These are phyloP conservation scores for Emericellopsis atlantica DNA, from an alignment of 2,329 filamentous ascomycete species.

Conservation along the genomic window DNA sequence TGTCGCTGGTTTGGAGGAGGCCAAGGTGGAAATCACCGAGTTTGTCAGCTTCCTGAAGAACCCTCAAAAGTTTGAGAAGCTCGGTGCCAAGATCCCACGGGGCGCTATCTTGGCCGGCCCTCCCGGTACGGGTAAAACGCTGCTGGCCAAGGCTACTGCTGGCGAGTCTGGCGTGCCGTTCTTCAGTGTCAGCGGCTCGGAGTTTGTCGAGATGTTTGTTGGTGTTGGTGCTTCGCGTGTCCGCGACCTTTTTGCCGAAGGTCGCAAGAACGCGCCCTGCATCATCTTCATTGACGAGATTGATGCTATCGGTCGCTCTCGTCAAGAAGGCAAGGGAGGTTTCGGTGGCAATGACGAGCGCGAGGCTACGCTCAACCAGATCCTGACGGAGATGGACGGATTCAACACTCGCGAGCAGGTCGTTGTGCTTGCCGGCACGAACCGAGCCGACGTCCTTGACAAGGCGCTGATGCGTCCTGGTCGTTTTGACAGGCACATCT, in stretches of 20 bases:
- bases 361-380: conserved; percentile 94
- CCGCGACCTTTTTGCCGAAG: conserved; percentile 85
- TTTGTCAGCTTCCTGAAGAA: conserved; percentile 96
- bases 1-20: conserved; percentile 96
- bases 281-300: conserved; percentile 99
- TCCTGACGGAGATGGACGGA: conserved; percentile 97
- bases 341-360: conserved; percentile 93
- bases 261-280: conserved; percentile 90
- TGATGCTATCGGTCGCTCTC: conserved; percentile 87
- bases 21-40: conserved; percentile 97
- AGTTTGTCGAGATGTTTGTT: conserved; percentile 99
- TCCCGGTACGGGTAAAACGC: conserved; percentile 94
- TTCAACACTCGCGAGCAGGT: conserved; percentile 97
- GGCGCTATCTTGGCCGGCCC: conserved; percentile 96
- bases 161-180: conserved; percentile 96
- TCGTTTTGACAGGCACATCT: conserved; percentile 92
- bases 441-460: conserved; percentile 87
- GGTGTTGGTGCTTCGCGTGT: conserved; percentile 95
- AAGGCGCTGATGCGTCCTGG: conserved; percentile 93
- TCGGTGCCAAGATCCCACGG: conserved; percentile 94
- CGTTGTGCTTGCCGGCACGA: conserved; percentile 92
- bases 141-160: conserved; percentile 93
- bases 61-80: conserved; percentile 80
- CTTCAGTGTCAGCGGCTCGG: conserved; percentile 95
- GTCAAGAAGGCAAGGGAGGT: conserved; percentile 58